These are phyloP conservation scores for Mycosphaerelloides madeirae DNA, from an alignment of 2,329 filamentous ascomycete genomes.

Conservation along the genomic window DNA sequence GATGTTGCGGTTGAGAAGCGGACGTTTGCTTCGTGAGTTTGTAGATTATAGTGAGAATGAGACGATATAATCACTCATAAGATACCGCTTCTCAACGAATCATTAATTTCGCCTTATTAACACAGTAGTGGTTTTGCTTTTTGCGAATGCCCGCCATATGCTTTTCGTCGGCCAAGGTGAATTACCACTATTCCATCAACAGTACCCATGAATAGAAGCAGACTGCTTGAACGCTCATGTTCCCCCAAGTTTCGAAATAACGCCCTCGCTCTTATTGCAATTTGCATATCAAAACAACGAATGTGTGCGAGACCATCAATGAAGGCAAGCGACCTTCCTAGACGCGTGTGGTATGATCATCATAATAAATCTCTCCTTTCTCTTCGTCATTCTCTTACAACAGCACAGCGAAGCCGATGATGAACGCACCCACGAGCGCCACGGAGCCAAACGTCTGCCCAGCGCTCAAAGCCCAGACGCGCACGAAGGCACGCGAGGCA, in stretches of 20 bases:
- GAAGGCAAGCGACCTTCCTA: no score
- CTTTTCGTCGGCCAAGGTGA: not conserved
- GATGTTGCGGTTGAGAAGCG: constrained; percentile 49
- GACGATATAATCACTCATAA: no score
- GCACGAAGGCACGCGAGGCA: constrained; percentile 8
- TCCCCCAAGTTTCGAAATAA: no score
- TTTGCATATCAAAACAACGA: no score
- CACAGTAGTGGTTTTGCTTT: no score
- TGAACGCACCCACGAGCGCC: constrained; percentile 50
- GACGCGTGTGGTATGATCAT: no score
- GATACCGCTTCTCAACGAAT: no score
- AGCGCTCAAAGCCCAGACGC: constrained; percentile 45
- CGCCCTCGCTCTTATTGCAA: not conserved
- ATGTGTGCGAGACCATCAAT: no score
- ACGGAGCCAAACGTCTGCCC: constrained; percentile 54
- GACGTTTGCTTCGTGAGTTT: constrained; percentile 19
- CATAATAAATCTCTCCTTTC: no score
- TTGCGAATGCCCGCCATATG: no score
- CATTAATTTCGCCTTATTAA: no score
- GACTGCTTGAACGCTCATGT: constrained; percentile 8
- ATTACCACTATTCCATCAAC: not conserved
- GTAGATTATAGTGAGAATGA: no score
- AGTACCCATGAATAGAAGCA: not conserved
- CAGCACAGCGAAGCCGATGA: constrained; percentile 52
- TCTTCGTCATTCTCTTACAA: constrained; percentile 19